Evolutionary conservation across 441 rosid species (phyloP), one percentile per base, ranked within the genome.

Genomic region (Gossypium schwendimanii): DNA sequence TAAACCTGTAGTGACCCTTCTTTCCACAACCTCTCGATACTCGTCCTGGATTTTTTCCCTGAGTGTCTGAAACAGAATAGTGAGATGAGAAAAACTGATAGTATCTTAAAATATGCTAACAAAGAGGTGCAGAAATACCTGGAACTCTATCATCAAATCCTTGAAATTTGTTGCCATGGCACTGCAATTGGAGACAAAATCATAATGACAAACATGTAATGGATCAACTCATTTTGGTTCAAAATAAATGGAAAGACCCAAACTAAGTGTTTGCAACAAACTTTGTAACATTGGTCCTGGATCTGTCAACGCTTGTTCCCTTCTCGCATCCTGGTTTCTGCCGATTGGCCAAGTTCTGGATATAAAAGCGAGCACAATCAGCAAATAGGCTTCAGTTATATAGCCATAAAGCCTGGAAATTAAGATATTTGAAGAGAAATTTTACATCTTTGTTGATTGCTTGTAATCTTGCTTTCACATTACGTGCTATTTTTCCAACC

Each of bases 131-230:
- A 47, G 18, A 70, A 75, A 50, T 73, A 91, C 98, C 97, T 88
- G 98, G 80, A 94, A 94, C 84, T 92, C 97, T 2, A 83, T 83
- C 98, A 94, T 89, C 61, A 92, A 76, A 75, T 87, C 89, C 85
- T 77, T 85, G 80, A 89, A 87, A 69, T 76, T 89, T 59, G 77
- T 86, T 23, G 87, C 78, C 72, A 90, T 71, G 9, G 91, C 83
- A 80, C 98, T 94, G 94, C 81, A 73, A 76, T 24, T 8, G 23
- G 23, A 45, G 31, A 63, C 4, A n/a, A 15, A 47, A 20, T 31
- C 9, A 50, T 17, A 53, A 52, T 33, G 73, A 2, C 50, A 74
- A 54, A 54, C 23, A 44, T 62, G 45, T 52, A 41, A 59, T 14
- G 47, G 12, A 15, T 65, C 41, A 17, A 57, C 68, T 39, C 36